Base-by-base conservation (phyloP, 2,329 filamentous ascomycete genomes). In the Venturia pyrina region DNA sequence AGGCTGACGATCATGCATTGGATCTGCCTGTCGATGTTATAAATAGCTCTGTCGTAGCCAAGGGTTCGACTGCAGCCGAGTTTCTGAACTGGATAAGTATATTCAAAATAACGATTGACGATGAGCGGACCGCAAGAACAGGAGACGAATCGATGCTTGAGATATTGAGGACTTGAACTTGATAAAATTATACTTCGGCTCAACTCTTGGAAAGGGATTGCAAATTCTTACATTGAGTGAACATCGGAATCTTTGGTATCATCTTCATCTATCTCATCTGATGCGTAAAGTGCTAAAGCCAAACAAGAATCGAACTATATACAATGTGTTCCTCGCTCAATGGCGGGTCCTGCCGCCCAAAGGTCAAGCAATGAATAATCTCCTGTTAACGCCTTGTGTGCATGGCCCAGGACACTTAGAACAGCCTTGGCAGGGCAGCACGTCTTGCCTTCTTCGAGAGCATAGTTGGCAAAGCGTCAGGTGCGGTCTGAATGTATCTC, bases 231-330 rank as follows among this genome's bases (percentile, higher is more conserved):
- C 1, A 53, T 53, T 53, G 48, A 28, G 11, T 28, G 24, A 28
- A 28, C 21, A 28, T 53, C 21, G 48, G 21, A 6, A 53, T 28
- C 21, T 53, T 17, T 53, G 13, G 48, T 53, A 53, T 53, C 48
- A 53, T 53, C 48, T 53, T 53, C 48, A 53, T 53, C 48, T 28
- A 53, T 28, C 48, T 53, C 48, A 24, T 53, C 48, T 53, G 48
- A 53, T 53, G 48, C 48, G 48, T 53, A 24, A 53, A 53, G 48
- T 53, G 48, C 48, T 53, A 53, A 53, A 53, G 48, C 48, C 21
- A 53, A 28, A 53, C 21, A 53, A 53, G 48, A 28, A 53, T 53
- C 48, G 48, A 53, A 53, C 21, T 53, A 28, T 53, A 17, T 53
- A 53, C 21, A 53, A 10, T 53, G 21, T 13, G 21, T 28, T 28